Evolutionary conservation across 768 basidiomycete species (phyloP).

Genomic region (Termitomyces sp.): DNA sequence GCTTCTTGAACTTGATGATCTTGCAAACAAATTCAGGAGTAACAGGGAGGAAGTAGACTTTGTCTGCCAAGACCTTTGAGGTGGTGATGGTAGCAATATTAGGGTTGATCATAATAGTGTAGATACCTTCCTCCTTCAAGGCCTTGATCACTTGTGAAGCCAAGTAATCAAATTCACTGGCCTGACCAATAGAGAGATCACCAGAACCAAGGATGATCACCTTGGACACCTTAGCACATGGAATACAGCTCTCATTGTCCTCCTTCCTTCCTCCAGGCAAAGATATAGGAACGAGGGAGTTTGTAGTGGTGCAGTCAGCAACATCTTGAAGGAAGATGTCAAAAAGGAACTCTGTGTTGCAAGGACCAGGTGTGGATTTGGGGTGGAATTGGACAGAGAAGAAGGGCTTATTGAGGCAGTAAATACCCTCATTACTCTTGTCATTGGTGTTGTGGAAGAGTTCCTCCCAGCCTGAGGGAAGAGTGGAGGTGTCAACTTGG

Average conservation of each 20-base stretch:
- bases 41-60: conserved; percentile 98
- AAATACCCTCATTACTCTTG: conserved; percentile 96
- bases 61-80: conserved; percentile 96
- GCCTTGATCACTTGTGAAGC: conserved; percentile 99
- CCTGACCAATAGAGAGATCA: conserved; percentile 96
- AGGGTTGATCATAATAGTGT: conserved; percentile 97
- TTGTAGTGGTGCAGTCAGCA: conserved; percentile 63
- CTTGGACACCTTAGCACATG: conserved; percentile 79
- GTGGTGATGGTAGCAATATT: conserved; percentile 99
- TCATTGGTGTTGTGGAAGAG: conserved; percentile 97
- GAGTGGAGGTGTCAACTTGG: conserved; percentile 80
- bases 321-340: conserved; percentile 94
- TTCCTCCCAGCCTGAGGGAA: conserved; percentile 87
- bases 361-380: conserved; percentile 93
- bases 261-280: conserved; percentile 80
- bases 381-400: conserved; percentile 99
- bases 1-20: conserved; percentile 98
- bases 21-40: conserved; percentile 97
- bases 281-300: conserved; percentile 50
- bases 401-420: conserved; percentile 88
- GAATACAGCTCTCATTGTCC: conserved; percentile 73
- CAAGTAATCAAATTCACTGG: conserved; percentile 99
- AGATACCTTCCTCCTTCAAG: conserved; percentile 97
- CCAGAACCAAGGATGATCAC: conserved; percentile 97
- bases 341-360: conserved; percentile 98